Conservation (phyloP, 441 rosid genomes). For the Gossypium davidsonii region DNA sequence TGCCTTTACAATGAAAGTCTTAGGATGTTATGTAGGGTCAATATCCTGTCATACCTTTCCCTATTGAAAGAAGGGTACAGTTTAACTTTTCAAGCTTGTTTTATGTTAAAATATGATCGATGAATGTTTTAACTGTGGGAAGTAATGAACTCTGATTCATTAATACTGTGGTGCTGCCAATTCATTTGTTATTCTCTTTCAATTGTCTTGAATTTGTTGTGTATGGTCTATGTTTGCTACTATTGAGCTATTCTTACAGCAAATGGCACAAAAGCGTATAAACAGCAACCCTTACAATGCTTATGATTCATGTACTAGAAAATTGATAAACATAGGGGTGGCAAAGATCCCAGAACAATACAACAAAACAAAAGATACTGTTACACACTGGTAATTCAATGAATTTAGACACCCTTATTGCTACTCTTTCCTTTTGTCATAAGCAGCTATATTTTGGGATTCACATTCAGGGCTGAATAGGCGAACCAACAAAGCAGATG, state of each 20-base stretch:
- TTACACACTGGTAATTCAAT: not conserved
- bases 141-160: not conserved
- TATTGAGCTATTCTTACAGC: not conserved
- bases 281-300: not conserved
- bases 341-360: no score
- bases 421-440: constrained; percentile 36
- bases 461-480: constrained; percentile 89
- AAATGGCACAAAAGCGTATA: not conserved
- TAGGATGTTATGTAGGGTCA: constrained; percentile 27
- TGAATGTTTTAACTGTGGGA: constrained; percentile 20
- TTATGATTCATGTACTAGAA: not conserved
- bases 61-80: constrained; percentile 32
- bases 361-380: not conserved
- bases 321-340: not conserved
- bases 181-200: not conserved
- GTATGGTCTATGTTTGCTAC: not conserved
- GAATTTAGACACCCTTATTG: not conserved
- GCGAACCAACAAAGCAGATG: constrained; percentile 63
- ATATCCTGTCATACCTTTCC: constrained; percentile 27
- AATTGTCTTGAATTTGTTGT: not conserved
- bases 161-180: not conserved
- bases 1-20: constrained; percentile 21
- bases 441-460: constrained; percentile 89
- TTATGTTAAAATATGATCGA: constrained; percentile 26
- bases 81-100: constrained; percentile 3